These are phyloP conservation scores for Pseudogymnoascus destructans DNA, from an alignment of 2,329 filamentous ascomycete species.

Conservation along the genomic window DNA sequence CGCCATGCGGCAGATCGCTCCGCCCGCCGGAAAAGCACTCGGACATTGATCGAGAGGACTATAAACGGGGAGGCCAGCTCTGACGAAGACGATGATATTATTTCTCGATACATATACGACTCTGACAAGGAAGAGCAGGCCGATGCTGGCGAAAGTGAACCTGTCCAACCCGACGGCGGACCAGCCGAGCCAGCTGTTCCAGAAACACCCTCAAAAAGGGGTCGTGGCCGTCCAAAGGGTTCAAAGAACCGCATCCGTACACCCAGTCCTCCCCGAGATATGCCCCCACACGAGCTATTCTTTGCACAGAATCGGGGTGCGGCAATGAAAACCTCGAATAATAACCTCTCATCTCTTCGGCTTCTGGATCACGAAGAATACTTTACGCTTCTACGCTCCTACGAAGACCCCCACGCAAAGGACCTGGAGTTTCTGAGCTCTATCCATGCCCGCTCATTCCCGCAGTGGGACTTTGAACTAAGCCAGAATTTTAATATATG, in stretches of 20 bases:
- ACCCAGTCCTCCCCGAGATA: constrained; percentile 53
- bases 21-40: constrained; percentile 72
- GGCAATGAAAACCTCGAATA: constrained; percentile 71
- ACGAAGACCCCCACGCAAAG: constrained; percentile 53
- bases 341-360: constrained; percentile 60
- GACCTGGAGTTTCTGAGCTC: constrained; percentile 61
- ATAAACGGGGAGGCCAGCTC: constrained; percentile 53
- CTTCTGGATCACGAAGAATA: constrained; percentile 88
- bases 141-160: constrained; percentile 24
- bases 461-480: constrained; percentile 88
- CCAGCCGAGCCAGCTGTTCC: constrained; percentile 19
- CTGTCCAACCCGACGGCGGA: constrained; percentile 15
- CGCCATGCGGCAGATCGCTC: constrained; percentile 55
- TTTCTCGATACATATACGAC: constrained; percentile 57
- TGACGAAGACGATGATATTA: constrained; percentile 53
- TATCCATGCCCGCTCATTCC: constrained; percentile 68
- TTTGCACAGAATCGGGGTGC: constrained; percentile 86
- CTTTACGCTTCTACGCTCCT: constrained; percentile 51
- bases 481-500: constrained; percentile 78
- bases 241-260: constrained; percentile 40
- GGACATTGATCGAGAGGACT: constrained; percentile 59
- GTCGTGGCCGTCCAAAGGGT: constrained; percentile 32
- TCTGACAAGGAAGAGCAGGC: constrained; percentile 35
- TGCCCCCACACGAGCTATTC: constrained; percentile 82
- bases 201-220: constrained; percentile 40